Evolutionary conservation across 352 stramenopile species (phyloP).

Genomic region (Globisporangium viniferum): DNA sequence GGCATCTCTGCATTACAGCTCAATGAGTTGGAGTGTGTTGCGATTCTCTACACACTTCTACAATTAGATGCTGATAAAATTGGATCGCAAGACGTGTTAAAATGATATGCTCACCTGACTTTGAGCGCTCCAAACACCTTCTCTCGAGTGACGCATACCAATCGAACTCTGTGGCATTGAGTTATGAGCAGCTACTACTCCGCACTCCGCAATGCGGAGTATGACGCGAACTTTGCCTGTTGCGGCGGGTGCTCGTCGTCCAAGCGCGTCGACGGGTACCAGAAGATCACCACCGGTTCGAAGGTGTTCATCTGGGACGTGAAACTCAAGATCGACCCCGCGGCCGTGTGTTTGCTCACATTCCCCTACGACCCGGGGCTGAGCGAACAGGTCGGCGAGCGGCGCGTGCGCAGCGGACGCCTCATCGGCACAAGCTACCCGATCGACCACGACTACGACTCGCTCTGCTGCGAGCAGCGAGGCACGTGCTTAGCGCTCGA

Average conservation of each 20-base stretch:
- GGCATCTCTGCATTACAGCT: not conserved
- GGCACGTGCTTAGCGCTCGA: slow-evolving; percentile 39
- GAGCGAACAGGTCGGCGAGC: slow-evolving; percentile 54
- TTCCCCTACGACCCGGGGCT: slow-evolving; percentile 63
- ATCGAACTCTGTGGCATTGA: not conserved
- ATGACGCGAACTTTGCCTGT: slow-evolving; percentile 60
- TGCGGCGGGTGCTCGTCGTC: slow-evolving; percentile 67
- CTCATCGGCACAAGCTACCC: slow-evolving; percentile 63
- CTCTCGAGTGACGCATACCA: not conserved
- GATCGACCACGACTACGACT: slow-evolving; percentile 72
- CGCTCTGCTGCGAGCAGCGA: slow-evolving; percentile 62
- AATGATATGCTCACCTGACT: not conserved
- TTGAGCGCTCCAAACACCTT: too few species aligned
- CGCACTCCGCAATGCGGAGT: slow-evolving; percentile 4
- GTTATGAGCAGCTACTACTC: slow-evolving; percentile 4
- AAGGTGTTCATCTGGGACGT: slow-evolving; percentile 68
- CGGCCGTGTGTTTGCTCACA: slow-evolving; percentile 37
- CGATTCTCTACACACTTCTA: not conserved
- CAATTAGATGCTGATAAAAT: slow-evolving; percentile 4
- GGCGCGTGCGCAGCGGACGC: slow-evolving; percentile 55
- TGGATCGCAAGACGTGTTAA: not conserved
- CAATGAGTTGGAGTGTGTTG: too few species aligned
- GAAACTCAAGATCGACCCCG: slow-evolving; percentile 53
- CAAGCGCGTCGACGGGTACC: slow-evolving; percentile 40
- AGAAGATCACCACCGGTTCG: slow-evolving; percentile 44